A percentile compares a stretch with the other conserved stretches of the same genome.
Evolutionary conservation across 2,329 filamentous ascomycete genomes (phyloP).

Genomic region (Colletotrichum eremochloae): DNA sequence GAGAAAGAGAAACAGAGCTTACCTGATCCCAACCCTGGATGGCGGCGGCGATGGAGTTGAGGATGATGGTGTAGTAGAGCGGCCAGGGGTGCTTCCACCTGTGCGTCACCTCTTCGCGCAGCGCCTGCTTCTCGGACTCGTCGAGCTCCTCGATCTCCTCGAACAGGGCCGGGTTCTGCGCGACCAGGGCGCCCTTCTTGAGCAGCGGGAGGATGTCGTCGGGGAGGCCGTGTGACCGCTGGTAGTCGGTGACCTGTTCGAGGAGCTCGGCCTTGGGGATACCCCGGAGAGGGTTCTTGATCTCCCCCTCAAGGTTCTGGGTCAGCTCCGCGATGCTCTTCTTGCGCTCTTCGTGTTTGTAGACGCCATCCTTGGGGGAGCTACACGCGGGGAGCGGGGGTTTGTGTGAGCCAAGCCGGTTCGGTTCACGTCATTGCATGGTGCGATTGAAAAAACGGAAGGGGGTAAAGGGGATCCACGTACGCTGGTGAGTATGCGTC

Average conservation of each 20-base stretch:
- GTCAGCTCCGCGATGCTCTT: conserved; percentile 30
- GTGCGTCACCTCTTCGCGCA: conserved; percentile 60
- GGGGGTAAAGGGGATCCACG: neutral
- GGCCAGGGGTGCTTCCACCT: conserved; percentile 63
- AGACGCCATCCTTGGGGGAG: conserved; percentile 11
- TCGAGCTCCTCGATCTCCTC: conserved; percentile 61
- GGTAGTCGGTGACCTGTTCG: conserved; percentile 67
- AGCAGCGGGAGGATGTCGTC: conserved; percentile 60
- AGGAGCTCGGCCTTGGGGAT: conserved; percentile 66
- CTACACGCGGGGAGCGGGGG: neutral
- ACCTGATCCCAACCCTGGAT: conserved; percentile 64
- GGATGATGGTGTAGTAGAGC: conserved; percentile 63
- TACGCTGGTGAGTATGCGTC: conserved; percentile 17
- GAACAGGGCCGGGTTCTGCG: conserved; percentile 63
- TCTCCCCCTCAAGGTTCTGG: conserved; percentile 47
- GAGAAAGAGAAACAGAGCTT: conserved; percentile 13
- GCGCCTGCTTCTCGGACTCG: conserved; percentile 56
- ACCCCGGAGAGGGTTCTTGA: conserved; percentile 63
- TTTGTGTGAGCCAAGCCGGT: neutral
- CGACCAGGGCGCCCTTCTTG: conserved; percentile 65
- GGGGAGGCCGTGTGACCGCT: conserved; percentile 59
- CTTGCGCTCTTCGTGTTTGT: conserved; percentile 10
- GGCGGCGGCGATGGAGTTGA: conserved; percentile 67
- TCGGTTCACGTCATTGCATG: neutral
- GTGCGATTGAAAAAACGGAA: neutral